Evolutionary conservation across 768 basidiomycete species (phyloP).

Genomic region (Pleurotus citrinopileatus): DNA sequence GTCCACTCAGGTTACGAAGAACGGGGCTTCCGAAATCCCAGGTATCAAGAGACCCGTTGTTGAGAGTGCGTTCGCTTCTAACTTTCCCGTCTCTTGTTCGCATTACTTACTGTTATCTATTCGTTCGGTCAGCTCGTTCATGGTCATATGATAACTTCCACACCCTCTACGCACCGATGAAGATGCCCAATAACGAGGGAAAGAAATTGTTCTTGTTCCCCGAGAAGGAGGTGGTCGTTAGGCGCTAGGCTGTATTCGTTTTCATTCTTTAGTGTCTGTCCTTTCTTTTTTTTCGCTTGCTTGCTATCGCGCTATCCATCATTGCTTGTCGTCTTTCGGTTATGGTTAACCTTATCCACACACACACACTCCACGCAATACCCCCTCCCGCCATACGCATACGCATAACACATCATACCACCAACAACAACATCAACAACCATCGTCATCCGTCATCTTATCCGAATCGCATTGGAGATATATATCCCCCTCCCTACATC

Average conservation of each 20-base stretch:
- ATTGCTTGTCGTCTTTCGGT: no score
- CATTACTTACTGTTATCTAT: background rate
- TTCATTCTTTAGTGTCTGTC: no score
- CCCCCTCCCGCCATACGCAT: no score
- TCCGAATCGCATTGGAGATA: no score
- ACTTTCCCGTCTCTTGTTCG: conserved; percentile 8
- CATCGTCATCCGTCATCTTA: no score
- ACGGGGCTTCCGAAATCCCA: conserved; percentile 50
- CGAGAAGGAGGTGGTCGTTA: conserved; percentile 26
- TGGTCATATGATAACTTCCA: conserved; percentile 73
- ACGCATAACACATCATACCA: no score
- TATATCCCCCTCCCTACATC: no score
- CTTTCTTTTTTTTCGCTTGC: no score
- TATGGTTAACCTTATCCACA: no score
- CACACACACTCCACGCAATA: no score
- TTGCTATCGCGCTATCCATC: no score
- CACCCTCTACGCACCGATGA: conserved; percentile 65
- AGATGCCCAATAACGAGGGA: conserved; percentile 45
- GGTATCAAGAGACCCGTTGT: conserved; percentile 40
- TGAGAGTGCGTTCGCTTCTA: conserved; percentile 45
- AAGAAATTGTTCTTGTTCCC: conserved; percentile 75
- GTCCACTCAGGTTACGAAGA: conserved; percentile 64
- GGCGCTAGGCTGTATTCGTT: conserved; percentile 7
- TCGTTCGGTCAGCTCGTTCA: conserved; percentile 48
- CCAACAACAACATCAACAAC: no score